Conservation (phyloP, 352 stramenopile species). For the Halophytophthora polymorphica region DNA sequence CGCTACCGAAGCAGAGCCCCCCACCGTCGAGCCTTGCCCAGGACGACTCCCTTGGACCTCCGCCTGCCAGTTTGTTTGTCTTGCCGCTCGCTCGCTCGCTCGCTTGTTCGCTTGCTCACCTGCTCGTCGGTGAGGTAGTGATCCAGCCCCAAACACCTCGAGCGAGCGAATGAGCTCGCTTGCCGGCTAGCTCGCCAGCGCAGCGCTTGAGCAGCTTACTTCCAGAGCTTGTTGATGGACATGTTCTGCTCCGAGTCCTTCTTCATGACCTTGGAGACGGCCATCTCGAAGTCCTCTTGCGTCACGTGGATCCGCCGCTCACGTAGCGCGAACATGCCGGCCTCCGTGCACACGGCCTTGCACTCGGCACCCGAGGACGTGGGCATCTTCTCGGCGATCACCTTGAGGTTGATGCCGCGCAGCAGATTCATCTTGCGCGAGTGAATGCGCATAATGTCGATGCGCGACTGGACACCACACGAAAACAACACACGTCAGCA, state of each 20-base stretch:
- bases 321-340: conserved; percentile 99
- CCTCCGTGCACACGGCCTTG: conserved; percentile 99
- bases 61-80: background rate
- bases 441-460: conserved; percentile 99
- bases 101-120: no score
- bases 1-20: conserved; percentile 24
- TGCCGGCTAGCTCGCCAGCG: conserved; percentile 2
- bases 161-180: no score
- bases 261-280: conserved; percentile 99
- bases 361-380: conserved; percentile 97
- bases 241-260: conserved; percentile 98
- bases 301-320: conserved; percentile 99
- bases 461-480: conserved; percentile 70
- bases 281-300: conserved; percentile 99
- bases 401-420: conserved; percentile 97
- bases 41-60: no score
- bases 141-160: no score
- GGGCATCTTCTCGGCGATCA: conserved; percentile 98
- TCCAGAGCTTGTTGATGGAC: conserved; percentile 99
- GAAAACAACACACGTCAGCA: conserved; percentile 14
- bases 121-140: no score
- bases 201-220: conserved; percentile 87
- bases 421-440: conserved; percentile 99
- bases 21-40: no score
- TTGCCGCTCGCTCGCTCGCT: conserved; percentile 9